Conservation (phyloP, 2,329 filamentous ascomycete species). For the Penicillium sclerotiorum region DNA sequence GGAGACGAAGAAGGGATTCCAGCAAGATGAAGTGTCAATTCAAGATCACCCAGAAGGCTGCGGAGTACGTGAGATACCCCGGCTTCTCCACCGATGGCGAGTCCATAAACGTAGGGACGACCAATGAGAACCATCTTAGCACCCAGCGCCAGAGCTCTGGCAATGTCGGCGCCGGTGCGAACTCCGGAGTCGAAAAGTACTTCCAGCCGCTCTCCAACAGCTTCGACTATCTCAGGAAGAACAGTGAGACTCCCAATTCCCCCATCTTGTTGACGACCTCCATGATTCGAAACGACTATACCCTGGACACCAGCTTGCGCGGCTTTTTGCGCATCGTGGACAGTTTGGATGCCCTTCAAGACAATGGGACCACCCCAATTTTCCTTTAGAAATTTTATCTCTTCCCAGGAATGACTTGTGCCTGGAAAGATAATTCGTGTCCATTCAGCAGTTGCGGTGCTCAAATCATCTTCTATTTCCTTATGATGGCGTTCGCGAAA, state of each 20-base stretch:
- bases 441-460: slow-evolving; percentile 61
- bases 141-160: slow-evolving; percentile 42
- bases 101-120: slow-evolving; percentile 35
- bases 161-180: slow-evolving; percentile 39
- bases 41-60: slow-evolving; percentile 62
- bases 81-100: slow-evolving; percentile 60
- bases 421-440: slow-evolving; percentile 69
- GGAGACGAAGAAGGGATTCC: no score
- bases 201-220: slow-evolving; percentile 36
- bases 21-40: no score
- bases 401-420: slow-evolving; percentile 66
- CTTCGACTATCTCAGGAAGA: slow-evolving; percentile 29
- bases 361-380: slow-evolving; percentile 62
- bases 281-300: slow-evolving; percentile 42
- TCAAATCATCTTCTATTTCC: slow-evolving; percentile 55
- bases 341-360: slow-evolving; percentile 71
- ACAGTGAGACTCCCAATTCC: slow-evolving; percentile 42
- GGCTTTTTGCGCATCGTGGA: slow-evolving; percentile 63
- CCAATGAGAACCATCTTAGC: slow-evolving; percentile 38
- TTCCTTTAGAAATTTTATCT: slow-evolving; percentile 66
- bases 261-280: slow-evolving; percentile 43
- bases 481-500: slow-evolving; percentile 55
- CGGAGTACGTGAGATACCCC: slow-evolving; percentile 66
- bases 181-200: slow-evolving; percentile 42
- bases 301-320: slow-evolving; percentile 58